phyloP scores from a whole-genome alignment of 345 rosid genomes.

The Linum trigynum region DNA sequence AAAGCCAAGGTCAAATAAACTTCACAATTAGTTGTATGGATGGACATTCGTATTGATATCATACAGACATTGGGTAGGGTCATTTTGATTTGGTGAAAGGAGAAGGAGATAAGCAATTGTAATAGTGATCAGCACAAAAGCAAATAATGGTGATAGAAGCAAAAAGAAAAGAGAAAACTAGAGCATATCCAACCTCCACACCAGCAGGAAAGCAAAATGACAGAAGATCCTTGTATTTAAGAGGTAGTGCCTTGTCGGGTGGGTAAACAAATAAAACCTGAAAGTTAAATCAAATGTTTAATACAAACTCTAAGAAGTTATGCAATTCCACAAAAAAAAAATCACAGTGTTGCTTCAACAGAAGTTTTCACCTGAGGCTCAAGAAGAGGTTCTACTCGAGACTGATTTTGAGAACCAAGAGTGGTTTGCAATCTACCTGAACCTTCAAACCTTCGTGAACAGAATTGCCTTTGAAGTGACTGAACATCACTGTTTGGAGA shows the following conservation, averaged over 20 bases:
- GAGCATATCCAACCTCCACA: constrained; percentile 49
- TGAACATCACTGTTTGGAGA: constrained; percentile 80
- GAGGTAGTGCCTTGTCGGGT: constrained; percentile 69
- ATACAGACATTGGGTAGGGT: neutral
- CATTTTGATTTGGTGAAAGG: neutral
- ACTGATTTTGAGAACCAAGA: constrained; percentile 46
- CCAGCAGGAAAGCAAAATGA: constrained; percentile 97
- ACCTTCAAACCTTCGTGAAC: constrained; percentile 47
- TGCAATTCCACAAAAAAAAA: constrained; percentile 7
- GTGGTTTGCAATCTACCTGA: constrained; percentile 52
- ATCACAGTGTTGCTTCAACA: constrained; percentile 3
- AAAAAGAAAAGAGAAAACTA: constrained; percentile 1
- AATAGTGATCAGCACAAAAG: neutral
- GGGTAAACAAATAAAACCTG: constrained; percentile 94
- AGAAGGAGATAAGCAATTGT: neutral
- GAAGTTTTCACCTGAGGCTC: constrained; percentile 67
- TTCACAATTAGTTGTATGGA: neutral
- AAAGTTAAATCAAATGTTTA: constrained; percentile 6
- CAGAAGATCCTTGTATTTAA: constrained; percentile 76
- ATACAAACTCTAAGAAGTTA: constrained; percentile 10
- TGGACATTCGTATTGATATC: neutral
- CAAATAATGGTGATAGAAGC: neutral
- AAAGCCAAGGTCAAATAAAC: neutral
- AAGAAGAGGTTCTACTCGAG: constrained; percentile 64
- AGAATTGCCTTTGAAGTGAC: constrained; percentile 59